These are phyloP conservation scores for Piper betle DNA, from an alignment of 164 flowering plant species.

Conservation along the genomic window DNA sequence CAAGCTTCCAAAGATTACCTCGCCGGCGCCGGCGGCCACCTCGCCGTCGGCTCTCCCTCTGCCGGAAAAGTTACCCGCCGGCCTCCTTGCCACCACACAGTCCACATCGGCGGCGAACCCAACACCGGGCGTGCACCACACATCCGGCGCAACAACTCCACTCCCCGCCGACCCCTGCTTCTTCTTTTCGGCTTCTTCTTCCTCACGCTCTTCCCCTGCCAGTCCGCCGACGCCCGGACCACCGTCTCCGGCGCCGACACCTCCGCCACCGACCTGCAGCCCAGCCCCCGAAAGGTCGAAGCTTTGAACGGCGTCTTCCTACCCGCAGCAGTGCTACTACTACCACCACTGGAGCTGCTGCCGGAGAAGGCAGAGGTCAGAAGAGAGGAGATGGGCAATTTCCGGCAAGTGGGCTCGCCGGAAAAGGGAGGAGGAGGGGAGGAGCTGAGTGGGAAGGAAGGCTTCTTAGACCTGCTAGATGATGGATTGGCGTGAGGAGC, in stretches of 20 bases:
- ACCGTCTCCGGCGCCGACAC: slow-evolving; percentile 14
- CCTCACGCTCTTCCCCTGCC: slow-evolving; percentile 44
- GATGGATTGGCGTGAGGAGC: not conserved
- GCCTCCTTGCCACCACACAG: slow-evolving; percentile 51
- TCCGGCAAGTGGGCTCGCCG: slow-evolving; percentile 28
- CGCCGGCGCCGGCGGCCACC: slow-evolving; percentile 32
- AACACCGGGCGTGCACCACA: slow-evolving; percentile 80
- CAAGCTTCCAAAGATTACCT: slow-evolving; percentile 19
- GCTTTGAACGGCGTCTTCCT: slow-evolving; percentile 6
- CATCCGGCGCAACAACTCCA: slow-evolving; percentile 43
- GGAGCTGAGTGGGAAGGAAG: slow-evolving; percentile 2
- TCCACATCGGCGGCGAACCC: no score
- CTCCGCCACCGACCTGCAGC: slow-evolving; percentile 7
- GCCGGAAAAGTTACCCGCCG: slow-evolving; percentile 9
- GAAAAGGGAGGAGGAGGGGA: slow-evolving; percentile 13
- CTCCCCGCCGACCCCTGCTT: slow-evolving; percentile 6
- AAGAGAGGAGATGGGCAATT: slow-evolving; percentile 6
- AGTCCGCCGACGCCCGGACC: slow-evolving; percentile 61
- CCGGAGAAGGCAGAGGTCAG: slow-evolving; percentile 1
- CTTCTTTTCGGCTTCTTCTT: slow-evolving; percentile 12
- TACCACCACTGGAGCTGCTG: not conserved
- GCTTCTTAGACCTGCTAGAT: not conserved
- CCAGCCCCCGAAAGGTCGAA: slow-evolving; percentile 7
- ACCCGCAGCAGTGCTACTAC: not conserved
- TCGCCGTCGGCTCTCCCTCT: slow-evolving; percentile 41